Base-by-base conservation (phyloP, 768 basidiomycete species). In the Rhodotorula kratochvilovae region DNA sequence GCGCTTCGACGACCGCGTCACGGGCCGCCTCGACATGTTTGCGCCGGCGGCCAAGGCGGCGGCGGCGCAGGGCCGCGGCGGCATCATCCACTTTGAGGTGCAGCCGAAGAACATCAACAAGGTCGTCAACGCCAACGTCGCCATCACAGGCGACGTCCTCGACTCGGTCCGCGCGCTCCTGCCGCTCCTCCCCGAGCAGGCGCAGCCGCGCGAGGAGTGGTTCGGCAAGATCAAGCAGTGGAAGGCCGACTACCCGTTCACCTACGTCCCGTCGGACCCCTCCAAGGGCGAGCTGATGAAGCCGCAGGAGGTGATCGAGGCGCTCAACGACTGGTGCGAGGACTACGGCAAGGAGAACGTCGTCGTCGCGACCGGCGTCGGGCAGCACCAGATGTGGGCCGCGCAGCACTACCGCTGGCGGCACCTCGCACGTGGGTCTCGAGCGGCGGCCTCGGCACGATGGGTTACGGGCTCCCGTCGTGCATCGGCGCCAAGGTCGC, bases 321-420 rank as follows among this genome's bases (percentile, higher is more conserved):
- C 94, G 82, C 84, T 99, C 53, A 88, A 98, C 78, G 90, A 92
- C 83, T 87, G 87, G n/a, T 83, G 83, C 59, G 84, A 89, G 69
- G 75, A 56, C n/a, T 79, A 82, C 62, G 82, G 81, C 63, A 95
- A 98, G 83, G 89, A 91, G 67, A 87, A 97, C 33, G 85, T 96
- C 50, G 82, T 99, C 78, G 82, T 99, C 63, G 81, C 91, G 19
- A 99, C 96, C 25, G 96, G 96, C 76, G 96, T 99, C 31, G 96
- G 96, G 15, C 96, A 99, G 80, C 96, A 98, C 82, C 95, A 99
- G 82, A 98, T 98, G 96, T 98, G 92, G 93, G 95, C 95, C 3
- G 91, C 91, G 53, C 96, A 99, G 81, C 85, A 89, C 80, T 98
- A 87, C 82, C 85, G 94, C 68, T 99, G 94, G 94, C 89, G 82